Evolutionary conservation across 1,139 yeast species (phyloP).

Genomic region (Diutina scorzettiae): DNA sequence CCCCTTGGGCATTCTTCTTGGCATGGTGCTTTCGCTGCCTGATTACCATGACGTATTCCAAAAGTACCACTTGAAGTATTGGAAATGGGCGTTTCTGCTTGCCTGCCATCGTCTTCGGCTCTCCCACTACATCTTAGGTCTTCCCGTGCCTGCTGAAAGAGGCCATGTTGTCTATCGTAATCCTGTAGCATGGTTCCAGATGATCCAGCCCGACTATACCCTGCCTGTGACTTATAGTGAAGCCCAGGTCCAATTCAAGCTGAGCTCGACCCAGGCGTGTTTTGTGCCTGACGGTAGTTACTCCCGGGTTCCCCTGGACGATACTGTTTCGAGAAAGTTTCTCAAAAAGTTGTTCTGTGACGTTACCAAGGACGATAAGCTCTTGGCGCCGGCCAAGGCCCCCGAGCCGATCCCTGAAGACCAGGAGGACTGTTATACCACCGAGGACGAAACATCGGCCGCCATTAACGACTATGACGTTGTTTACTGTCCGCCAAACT

Average conservation of each 20-base stretch:
- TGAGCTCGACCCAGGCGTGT: slow-evolving; percentile 30
- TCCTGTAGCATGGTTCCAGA: slow-evolving; percentile 26
- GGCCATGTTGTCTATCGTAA: slow-evolving; percentile 57
- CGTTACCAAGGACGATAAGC: slow-evolving; percentile 69
- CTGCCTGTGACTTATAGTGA: slow-evolving; percentile 42
- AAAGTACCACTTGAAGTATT: background rate
- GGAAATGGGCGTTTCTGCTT: slow-evolving; percentile 59
- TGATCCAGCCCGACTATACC: slow-evolving; percentile 43
- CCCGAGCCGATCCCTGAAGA: slow-evolving; percentile 8
- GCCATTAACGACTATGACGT: slow-evolving; percentile 38
- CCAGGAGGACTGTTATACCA: slow-evolving; percentile 23
- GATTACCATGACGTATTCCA: background rate
- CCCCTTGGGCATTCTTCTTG: background rate
- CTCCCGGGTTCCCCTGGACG: slow-evolving; percentile 80
- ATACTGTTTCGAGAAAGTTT: slow-evolving; percentile 54
- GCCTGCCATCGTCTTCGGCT: slow-evolving; percentile 51
- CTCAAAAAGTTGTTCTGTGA: slow-evolving; percentile 62
- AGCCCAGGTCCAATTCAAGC: slow-evolving; percentile 33
- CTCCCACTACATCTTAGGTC: slow-evolving; percentile 67
- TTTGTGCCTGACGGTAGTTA: slow-evolving; percentile 72
- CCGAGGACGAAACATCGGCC: slow-evolving; percentile 25
- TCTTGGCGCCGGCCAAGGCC: slow-evolving; percentile 18
- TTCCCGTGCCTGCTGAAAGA: slow-evolving; percentile 61
- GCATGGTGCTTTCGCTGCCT: background rate
- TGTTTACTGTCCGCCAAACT: slow-evolving; percentile 80